Base-by-base conservation (phyloP, 805 yeast species). In the Candida ulmi region DNA sequence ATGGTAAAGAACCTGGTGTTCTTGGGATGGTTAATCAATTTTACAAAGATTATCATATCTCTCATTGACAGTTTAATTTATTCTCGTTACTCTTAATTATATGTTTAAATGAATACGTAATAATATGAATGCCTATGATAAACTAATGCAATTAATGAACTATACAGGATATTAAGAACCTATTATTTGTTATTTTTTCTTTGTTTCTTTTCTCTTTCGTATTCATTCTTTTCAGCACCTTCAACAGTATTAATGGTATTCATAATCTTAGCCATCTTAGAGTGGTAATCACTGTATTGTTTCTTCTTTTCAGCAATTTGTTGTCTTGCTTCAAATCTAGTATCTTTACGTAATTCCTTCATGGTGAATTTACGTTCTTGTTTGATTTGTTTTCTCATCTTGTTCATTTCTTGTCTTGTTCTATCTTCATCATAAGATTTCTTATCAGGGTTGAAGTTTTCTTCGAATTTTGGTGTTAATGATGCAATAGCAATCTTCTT, bases 401-500 rank as follows among this genome's bases (percentile, higher is more conserved):
- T 93, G 59, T 72, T 74, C 51, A 86, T 65, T 62, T 93, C 98
- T 50, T 80, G 86, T 62, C 93, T 74, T 44, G 83, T 80, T 50
- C 80, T 72, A 59, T 90, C 84, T 38, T 83, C 75, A 60, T 91
- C 96, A 61, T 88, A 84, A 8, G 95, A 85, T 66, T 86, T 90
- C 76, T 80, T 86, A 58, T 88, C 96, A 41, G 96, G 96, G 66
- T 90, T 91, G 76, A 82, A 93, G 69, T 88, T 88, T 55, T 88
- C 98, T 65, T 91, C 97, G 60, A 83, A 93, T 63, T 85, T 81
- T 48, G 99, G 99, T 28, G 88, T 83, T 54, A 74, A 75, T 2
- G 95, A 75, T 30, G 88, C 81, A 55, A 93, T 84, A 3, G 96
- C 84, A 40, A 93, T 58, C 18, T 95, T 88, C 55, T 76, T 78